Evolutionary conservation across 768 basidiomycete species (phyloP).

Genomic region (Amyloporia xantha): DNA sequence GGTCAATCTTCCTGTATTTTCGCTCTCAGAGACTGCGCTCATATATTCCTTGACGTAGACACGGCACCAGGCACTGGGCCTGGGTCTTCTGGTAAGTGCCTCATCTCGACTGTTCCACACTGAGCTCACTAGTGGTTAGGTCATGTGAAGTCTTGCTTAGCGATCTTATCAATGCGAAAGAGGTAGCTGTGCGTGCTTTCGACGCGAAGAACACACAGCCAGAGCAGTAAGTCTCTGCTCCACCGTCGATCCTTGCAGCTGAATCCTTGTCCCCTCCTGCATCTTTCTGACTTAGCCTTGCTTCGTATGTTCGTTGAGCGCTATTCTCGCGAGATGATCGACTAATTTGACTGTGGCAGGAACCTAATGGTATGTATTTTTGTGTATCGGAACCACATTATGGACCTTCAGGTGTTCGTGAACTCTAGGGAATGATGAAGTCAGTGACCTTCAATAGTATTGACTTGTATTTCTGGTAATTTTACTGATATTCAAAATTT

Average conservation of each 20-base stretch:
- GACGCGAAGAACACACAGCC: constrained; percentile 15
- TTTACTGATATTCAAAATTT: background rate
- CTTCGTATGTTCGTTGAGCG: too few relatives aligned
- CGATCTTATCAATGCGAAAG: constrained; percentile 6
- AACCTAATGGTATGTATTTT: constrained; percentile 13
- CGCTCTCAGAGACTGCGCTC: background rate
- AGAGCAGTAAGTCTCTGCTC: constrained; percentile 12
- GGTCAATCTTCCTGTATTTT: constrained; percentile 1
- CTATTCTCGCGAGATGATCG: too few relatives aligned
- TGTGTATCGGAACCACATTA: too few relatives aligned
- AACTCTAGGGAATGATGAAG: constrained; percentile 20
- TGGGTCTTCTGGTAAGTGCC: constrained; percentile 18
- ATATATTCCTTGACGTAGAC: background rate
- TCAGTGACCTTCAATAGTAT: constrained; percentile 1
- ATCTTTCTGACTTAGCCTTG: too few relatives aligned
- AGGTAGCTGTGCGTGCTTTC: constrained; percentile 12
- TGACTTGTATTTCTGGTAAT: background rate
- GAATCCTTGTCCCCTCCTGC: too few relatives aligned
- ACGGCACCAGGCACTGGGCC: constrained; percentile 18
- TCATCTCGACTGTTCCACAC: too few relatives aligned
- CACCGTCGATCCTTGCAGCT: too few relatives aligned
- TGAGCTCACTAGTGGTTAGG: too few relatives aligned
- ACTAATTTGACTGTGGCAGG: too few relatives aligned
- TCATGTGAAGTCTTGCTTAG: constrained; percentile 11
- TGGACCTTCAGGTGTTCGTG: too few relatives aligned